phyloP scores from a whole-genome alignment of 805 yeast species.

The Jamesozyma spencerorum region DNA sequence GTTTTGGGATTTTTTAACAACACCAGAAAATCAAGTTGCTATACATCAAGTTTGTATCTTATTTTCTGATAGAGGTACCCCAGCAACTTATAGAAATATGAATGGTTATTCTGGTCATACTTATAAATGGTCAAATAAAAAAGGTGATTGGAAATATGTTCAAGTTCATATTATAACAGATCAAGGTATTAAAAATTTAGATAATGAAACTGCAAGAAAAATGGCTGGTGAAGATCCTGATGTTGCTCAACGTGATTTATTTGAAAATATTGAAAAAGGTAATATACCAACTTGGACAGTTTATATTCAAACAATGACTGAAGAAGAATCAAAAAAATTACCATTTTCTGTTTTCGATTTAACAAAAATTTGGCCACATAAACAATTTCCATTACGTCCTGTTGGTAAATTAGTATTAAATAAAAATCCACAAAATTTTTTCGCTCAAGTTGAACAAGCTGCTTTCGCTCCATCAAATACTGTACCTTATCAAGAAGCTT shows the following conservation, averaged over 20 bases:
- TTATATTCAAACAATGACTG: slow-evolving; percentile 80
- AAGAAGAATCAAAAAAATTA: slow-evolving; percentile 62
- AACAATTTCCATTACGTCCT: slow-evolving; percentile 74
- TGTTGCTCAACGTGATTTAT: slow-evolving; percentile 70
- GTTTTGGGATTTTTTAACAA: slow-evolving; percentile 77
- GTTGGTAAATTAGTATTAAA: slow-evolving; percentile 73
- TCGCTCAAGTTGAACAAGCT: slow-evolving; percentile 80
- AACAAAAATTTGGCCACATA: slow-evolving; percentile 90
- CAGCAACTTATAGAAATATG: slow-evolving; percentile 46
- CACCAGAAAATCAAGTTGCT: slow-evolving; percentile 57
- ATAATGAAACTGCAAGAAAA: slow-evolving; percentile 57
- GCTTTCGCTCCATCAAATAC: slow-evolving; percentile 81
- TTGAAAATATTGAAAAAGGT: slow-evolving; percentile 67
- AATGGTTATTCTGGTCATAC: slow-evolving; percentile 63
- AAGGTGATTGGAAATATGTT: slow-evolving; percentile 47
- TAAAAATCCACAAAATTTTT: slow-evolving; percentile 78
- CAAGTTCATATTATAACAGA: slow-evolving; percentile 49
- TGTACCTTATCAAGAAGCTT: slow-evolving; percentile 75
- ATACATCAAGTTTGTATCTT: slow-evolving; percentile 55
- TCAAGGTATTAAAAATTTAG: slow-evolving; percentile 44
- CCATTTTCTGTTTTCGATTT: slow-evolving; percentile 82
- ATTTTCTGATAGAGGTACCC: slow-evolving; percentile 61
- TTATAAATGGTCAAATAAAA: slow-evolving; percentile 47
- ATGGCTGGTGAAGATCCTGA: slow-evolving; percentile 76
- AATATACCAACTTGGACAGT: slow-evolving; percentile 78